Evolutionary conservation across 306 rosid genomes (phyloP), one percentile per base, ranked within the genome.

Genomic region (Trifolium subterraneum): DNA sequence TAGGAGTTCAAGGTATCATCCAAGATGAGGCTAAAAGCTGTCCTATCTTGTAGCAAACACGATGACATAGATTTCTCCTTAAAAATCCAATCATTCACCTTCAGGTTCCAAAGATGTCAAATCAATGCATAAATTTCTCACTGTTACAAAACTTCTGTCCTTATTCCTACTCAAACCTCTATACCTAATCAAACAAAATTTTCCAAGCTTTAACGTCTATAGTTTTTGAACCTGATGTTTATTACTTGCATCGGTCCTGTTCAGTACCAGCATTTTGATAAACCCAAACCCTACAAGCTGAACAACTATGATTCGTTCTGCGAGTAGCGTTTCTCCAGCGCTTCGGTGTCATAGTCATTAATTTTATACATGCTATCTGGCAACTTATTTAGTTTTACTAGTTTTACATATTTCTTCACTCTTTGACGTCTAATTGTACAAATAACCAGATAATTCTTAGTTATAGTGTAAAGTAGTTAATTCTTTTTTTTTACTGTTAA

Each of bases 201-300:
- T 16, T 67, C 38, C 50, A 42, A 12, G 74, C 36, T 75, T 66
- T 25, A 55, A 33, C 27, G 35, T 55, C 61, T 55, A 22, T 22
- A 55, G 35, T 54, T 33, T n/a, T 12, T 38, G 65, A 54, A 36
- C 15, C 14, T 16, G 74, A 42, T 19, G 52, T 15, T 67, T 29
- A n/a, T 75, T 64, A 52, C 56, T 39, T 63, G 73, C 48, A 64
- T 71, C 44, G 16, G 19, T 64, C 73, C 33, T 64, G 58, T 64
- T 64, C 5, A 44, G 69, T 29, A 31, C 20, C 68, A 27, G 33
- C 39, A 63, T 78, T 63, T 29, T 52, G 38, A 38, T 76, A 59
- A 19, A 20, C 44, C 78, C n/a, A 58, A 56, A 45, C 58, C 18
- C 31, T 71, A 18, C 48, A 35, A 25, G 76, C 44, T 10, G 42